Evolutionary conservation across 2,329 filamentous ascomycete genomes (phyloP).

Genomic region (Phyllosticta ampelicida): DNA sequence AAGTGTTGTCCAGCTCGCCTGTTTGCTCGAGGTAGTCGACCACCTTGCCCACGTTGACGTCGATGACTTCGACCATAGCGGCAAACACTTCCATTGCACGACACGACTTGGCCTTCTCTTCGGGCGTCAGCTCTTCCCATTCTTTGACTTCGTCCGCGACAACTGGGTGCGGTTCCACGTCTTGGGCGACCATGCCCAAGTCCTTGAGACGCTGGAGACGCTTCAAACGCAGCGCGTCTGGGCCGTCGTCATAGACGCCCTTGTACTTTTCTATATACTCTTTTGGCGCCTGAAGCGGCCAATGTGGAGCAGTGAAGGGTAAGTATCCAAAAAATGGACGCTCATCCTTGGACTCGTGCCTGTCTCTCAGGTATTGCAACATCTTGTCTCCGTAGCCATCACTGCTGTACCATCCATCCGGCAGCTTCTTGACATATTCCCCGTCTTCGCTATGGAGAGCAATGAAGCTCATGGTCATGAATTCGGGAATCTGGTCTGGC

Average conservation of each 20-base stretch:
- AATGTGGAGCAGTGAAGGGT: conserved; percentile 53
- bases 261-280: conserved; percentile 47
- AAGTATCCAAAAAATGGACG: conserved; percentile 50
- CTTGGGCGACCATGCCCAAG: conserved; percentile 42
- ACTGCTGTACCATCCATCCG: conserved; percentile 26
- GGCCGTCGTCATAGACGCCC: conserved; percentile 51
- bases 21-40: conserved; percentile 45
- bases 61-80: conserved; percentile 54
- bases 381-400: conserved; percentile 31
- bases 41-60: conserved; percentile 49
- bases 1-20: conserved; percentile 52
- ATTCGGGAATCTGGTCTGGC: conserved; percentile 26
- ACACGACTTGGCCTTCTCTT: conserved; percentile 38
- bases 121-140: conserved; percentile 38
- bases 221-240: conserved; percentile 43
- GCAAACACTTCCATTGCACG: conserved; percentile 53
- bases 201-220: conserved; percentile 46
- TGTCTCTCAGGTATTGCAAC: conserved; percentile 26
- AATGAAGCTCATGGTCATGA: conserved; percentile 34
- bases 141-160: conserved; percentile 39
- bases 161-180: conserved; percentile 42
- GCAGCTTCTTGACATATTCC: conserved; percentile 28
- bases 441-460: conserved; percentile 30
- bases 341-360: conserved; percentile 25
- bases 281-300: conserved; percentile 50